Conservation (phyloP, 306 rosid genomes). For the Hippophae gyantsensis region DNA sequence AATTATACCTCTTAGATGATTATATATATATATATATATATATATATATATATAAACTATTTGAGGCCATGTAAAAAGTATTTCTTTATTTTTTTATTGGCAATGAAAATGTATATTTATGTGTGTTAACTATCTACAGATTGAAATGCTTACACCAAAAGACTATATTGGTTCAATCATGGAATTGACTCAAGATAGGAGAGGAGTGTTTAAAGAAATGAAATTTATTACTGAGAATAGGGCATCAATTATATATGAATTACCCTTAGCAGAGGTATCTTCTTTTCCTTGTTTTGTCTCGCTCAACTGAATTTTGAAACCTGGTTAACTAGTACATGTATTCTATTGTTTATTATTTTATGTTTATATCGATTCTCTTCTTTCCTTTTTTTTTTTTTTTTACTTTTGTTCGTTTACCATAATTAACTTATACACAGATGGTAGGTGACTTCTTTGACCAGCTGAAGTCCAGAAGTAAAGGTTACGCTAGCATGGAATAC, state of each 20-base stretch:
- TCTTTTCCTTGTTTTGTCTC: neutral
- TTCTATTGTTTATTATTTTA: neutral
- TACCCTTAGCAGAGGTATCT: conserved; percentile 77
- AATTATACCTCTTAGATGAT: conserved; percentile 17
- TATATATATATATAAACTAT: too few species aligned
- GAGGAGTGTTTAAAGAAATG: conserved; percentile 84
- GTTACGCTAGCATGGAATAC: conserved; percentile 97
- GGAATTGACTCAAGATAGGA: conserved; percentile 95
- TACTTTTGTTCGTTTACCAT: neutral
- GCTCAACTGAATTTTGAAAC: neutral
- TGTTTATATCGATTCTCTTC: neutral
- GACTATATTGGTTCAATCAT: conserved; percentile 82
- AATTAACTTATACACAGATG: conserved; percentile 5
- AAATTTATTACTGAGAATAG: conserved; percentile 77
- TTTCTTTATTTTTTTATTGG: neutral
- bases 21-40: neutral
- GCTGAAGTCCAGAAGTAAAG: conserved; percentile 91
- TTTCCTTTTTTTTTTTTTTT: neutral
- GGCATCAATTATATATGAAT: conserved; percentile 63
- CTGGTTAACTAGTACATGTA: neutral
- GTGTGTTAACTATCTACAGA: conserved; percentile 30
- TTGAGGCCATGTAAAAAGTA: neutral
- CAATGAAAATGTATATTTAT: conserved; percentile 12
- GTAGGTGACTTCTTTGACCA: conserved; percentile 94
- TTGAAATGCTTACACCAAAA: conserved; percentile 88